Percentiles rank a stretch among this genome's conserved stretches.
Evolutionary conservation across 176 grass and related monocot genomes (phyloP).

Genomic region (Dendrocalamus sinicus): DNA sequence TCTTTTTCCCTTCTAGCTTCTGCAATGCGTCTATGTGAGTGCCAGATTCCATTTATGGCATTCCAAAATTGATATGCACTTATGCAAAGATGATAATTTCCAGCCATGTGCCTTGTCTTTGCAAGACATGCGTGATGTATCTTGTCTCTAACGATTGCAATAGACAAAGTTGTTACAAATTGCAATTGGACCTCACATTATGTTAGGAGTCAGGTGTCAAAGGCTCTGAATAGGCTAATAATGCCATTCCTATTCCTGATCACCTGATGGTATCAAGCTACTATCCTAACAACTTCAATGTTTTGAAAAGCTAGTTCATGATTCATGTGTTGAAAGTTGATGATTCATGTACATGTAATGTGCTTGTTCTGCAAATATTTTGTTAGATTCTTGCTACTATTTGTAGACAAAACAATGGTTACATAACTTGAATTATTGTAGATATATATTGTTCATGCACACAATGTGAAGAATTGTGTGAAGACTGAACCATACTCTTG

Average conservation of each 20-base stretch:
- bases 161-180: conserved; percentile 29
- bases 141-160: conserved; percentile 35
- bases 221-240: conserved; percentile 35
- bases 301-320: not conserved
- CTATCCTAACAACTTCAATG: not conserved
- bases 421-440: not conserved
- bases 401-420: not conserved
- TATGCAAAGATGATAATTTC: not conserved
- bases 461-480: not conserved
- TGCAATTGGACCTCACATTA: conserved; percentile 18
- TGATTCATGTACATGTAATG: not conserved
- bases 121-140: conserved; percentile 20
- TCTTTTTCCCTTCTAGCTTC: not conserved
- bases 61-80: not conserved
- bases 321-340: not conserved
- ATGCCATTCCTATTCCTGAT: not conserved
- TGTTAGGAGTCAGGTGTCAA: not conserved
- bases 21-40: not conserved
- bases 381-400: not conserved
- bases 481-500: too few relatives aligned
- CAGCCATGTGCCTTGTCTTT: conserved; percentile 30
- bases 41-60: not conserved
- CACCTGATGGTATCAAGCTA: not conserved
- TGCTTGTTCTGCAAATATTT: not conserved
- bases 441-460: not conserved